Conservation (phyloP, 164 flowering plant genomes). For the Vitis rupestris region DNA sequence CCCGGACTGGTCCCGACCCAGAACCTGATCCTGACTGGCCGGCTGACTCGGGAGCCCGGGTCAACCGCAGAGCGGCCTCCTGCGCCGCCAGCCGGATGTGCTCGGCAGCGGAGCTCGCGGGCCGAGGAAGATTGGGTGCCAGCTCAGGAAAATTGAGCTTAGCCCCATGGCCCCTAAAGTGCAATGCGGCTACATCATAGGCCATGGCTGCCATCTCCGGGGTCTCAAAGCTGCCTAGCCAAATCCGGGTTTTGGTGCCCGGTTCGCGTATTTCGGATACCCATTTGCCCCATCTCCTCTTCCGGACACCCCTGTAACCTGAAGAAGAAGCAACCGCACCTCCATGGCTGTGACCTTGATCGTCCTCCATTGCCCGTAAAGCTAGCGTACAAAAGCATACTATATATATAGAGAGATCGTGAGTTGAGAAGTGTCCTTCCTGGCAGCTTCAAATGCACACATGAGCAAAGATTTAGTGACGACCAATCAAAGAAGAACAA, state of each 20-base stretch:
- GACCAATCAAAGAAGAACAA: no score
- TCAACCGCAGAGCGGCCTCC: constrained; percentile 9
- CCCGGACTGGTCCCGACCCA: constrained; percentile 21
- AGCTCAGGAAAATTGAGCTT: constrained; percentile 26
- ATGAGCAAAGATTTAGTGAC: no score
- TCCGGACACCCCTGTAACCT: constrained; percentile 31
- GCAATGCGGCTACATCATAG: constrained; percentile 32
- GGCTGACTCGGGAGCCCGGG: neutral
- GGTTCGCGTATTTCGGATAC: constrained; percentile 44
- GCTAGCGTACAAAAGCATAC: no score
- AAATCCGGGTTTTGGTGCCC: constrained; percentile 31
- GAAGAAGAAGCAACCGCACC: neutral
- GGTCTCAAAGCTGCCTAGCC: constrained; percentile 37
- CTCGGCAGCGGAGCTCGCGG: constrained; percentile 10
- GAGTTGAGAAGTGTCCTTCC: no score
- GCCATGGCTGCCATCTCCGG: constrained; percentile 41
- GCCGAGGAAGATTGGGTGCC: constrained; percentile 17
- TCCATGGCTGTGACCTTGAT: neutral
- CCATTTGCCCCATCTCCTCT: constrained; percentile 46
- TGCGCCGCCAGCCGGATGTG: constrained; percentile 27
- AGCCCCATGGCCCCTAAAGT: constrained; percentile 25
- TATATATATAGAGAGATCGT: no score
- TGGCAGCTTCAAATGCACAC: no score
- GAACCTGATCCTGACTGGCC: neutral
- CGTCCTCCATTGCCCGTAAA: neutral